phyloP scores from a whole-genome alignment of 2,329 filamentous ascomycete genomes.

The Microcera coccophila region DNA sequence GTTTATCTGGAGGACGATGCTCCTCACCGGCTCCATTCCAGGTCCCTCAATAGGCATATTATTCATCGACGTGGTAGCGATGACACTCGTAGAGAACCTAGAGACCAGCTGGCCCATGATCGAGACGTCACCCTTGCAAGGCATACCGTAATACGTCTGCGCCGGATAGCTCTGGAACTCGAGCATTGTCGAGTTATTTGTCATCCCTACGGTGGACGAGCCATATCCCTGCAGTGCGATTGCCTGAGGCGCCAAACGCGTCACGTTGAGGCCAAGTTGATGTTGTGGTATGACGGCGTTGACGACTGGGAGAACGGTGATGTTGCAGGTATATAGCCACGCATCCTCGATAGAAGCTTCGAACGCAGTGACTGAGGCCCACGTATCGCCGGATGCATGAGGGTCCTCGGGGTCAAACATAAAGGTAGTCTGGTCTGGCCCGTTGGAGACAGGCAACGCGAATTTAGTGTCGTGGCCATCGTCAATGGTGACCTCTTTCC shows the following conservation, averaged over 20 bases:
- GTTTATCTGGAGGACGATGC: slow-evolving; percentile 30
- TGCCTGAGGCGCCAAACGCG: slow-evolving; percentile 31
- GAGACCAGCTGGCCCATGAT: slow-evolving; percentile 36
- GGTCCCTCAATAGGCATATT: slow-evolving; percentile 24
- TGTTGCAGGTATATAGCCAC: slow-evolving; percentile 42
- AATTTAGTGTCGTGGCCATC: slow-evolving; percentile 20
- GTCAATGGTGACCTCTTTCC: slow-evolving; percentile 25
- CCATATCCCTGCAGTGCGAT: slow-evolving; percentile 42
- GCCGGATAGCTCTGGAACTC: slow-evolving; percentile 39
- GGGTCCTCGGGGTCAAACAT: slow-evolving; percentile 28
- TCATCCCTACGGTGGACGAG: slow-evolving; percentile 16
- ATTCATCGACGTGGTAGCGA: slow-evolving; percentile 31
- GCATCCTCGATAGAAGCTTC: slow-evolving; percentile 34
- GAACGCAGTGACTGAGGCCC: slow-evolving; percentile 33
- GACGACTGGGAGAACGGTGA: slow-evolving; percentile 31
- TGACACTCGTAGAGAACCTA: slow-evolving; percentile 35
- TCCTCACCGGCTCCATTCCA: slow-evolving; percentile 31
- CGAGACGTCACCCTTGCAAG: slow-evolving; percentile 26
- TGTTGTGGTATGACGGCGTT: slow-evolving; percentile 36
- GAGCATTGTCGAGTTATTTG: slow-evolving; percentile 1
- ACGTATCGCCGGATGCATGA: slow-evolving; percentile 26
- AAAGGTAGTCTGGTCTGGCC: slow-evolving; percentile 35
- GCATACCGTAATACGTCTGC: slow-evolving; percentile 36
- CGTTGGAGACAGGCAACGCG: slow-evolving; percentile 26
- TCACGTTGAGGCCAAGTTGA: slow-evolving; percentile 32